phyloP scores from a whole-genome alignment of 2,329 filamentous ascomycete genomes.

The Torrubiella hemipterigena region DNA sequence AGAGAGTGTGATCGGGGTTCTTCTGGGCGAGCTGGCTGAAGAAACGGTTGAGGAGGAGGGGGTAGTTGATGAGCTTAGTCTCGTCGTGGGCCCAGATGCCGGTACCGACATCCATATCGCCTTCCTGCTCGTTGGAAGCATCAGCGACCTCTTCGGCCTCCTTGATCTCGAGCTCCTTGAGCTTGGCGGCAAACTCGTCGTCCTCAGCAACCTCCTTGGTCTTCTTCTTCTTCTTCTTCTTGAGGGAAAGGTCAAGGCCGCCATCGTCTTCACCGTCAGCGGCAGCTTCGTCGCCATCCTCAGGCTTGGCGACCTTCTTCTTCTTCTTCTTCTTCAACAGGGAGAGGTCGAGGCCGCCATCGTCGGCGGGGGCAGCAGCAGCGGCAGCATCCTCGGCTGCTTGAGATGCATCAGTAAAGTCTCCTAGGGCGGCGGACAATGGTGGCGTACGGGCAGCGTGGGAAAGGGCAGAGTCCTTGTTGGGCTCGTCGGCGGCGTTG shows the following conservation, averaged over 20 bases:
- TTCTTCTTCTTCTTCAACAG: constrained; percentile 82
- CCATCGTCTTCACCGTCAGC: constrained; percentile 34
- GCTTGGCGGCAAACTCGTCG: constrained; percentile 48
- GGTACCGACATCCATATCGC: constrained; percentile 77
- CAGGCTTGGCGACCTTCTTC: constrained; percentile 37
- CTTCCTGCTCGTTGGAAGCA: constrained; percentile 44
- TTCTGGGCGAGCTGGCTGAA: constrained; percentile 90
- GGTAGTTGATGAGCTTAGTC: constrained; percentile 69
- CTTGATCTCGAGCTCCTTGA: constrained; percentile 51
- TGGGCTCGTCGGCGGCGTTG: constrained; percentile 57
- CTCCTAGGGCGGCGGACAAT: constrained; percentile 39
- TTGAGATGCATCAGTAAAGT: constrained; percentile 39
- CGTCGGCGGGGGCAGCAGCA: constrained; percentile 25
- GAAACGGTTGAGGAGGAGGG: constrained; percentile 78
- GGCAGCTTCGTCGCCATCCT: constrained; percentile 33
- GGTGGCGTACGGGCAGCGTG: constrained; percentile 60
- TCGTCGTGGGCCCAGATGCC: constrained; percentile 83
- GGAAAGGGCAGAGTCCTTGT: constrained; percentile 67
- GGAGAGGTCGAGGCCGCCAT: constrained; percentile 42
- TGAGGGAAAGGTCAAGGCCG: constrained; percentile 48
- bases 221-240: constrained; percentile 46
- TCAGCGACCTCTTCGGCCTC: constrained; percentile 48
- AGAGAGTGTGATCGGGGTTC: constrained; percentile 89
- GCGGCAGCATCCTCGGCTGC: constrained; percentile 26
- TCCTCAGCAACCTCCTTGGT: constrained; percentile 49